Conservation (phyloP, 1,139 yeast species). For the Hyphopichia khmerensis region DNA sequence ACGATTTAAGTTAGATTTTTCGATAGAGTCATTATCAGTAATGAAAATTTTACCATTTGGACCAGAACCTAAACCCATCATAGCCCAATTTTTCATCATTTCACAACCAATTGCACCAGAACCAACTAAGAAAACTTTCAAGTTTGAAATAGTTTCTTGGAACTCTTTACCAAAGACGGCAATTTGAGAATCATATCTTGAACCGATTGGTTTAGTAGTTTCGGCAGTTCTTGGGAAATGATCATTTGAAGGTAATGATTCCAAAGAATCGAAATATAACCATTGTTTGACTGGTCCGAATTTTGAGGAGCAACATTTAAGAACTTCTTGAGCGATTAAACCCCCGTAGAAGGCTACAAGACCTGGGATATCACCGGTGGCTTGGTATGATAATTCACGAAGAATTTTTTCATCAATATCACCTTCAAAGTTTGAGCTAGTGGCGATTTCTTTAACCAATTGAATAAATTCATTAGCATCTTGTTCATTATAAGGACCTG, state of each 20-base stretch:
- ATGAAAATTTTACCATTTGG: conserved; percentile 79
- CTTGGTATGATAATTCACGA: conserved; percentile 75
- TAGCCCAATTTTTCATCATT: conserved; percentile 97
- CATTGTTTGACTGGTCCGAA: conserved; percentile 89
- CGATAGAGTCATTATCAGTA: conserved; percentile 95
- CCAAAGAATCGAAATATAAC: conserved; percentile 91
- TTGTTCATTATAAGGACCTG: conserved; percentile 71
- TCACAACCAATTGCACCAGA: conserved; percentile 99
- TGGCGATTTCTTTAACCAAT: conserved; percentile 60
- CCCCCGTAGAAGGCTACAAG: conserved; percentile 92
- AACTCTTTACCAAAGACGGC: conserved; percentile 87
- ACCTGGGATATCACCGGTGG: conserved; percentile 91
- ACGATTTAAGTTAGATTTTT: conserved; percentile 91
- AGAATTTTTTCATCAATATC: conserved; percentile 65
- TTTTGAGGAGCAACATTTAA: conserved; percentile 93
- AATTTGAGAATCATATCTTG: conserved; percentile 90
- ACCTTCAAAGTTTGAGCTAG: conserved; percentile 54
- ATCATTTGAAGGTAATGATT: conserved; percentile 70
- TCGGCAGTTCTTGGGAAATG: conserved; percentile 63
- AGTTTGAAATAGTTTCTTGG: conserved; percentile 70
- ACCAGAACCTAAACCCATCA: conserved; percentile 94
- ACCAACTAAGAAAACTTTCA: conserved; percentile 88
- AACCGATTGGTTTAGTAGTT: conserved; percentile 69
- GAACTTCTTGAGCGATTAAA: conserved; percentile 91
- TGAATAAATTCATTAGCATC: conserved; percentile 72